phyloP scores from a whole-genome alignment of 371 early-diverging fungal species.

The Mucor sp. region DNA sequence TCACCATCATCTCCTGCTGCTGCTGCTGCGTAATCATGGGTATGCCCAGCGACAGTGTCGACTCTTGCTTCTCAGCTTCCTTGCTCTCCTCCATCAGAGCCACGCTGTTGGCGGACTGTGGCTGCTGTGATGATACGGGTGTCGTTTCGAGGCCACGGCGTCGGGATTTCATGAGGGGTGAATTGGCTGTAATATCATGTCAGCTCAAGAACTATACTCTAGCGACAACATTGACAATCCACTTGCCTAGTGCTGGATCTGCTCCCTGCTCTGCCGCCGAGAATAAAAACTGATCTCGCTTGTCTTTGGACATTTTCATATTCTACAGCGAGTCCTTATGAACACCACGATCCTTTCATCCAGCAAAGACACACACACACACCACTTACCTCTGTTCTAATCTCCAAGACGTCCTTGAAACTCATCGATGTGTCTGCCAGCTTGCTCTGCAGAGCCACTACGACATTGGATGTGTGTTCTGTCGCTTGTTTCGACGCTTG shows the following conservation, averaged over 20 bases:
- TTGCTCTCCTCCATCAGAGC: neutral
- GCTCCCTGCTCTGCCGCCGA: conserved; percentile 40
- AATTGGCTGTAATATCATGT: conserved; percentile 46
- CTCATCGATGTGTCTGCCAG: conserved; percentile 86
- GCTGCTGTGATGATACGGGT: conserved; percentile 22
- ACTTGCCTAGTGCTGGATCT: conserved; percentile 35
- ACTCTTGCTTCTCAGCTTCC: conserved; percentile 25
- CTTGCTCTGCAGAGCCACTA: conserved; percentile 87
- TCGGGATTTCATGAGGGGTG: conserved; percentile 61
- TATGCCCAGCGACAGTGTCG: conserved; percentile 44
- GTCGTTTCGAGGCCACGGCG: conserved; percentile 29
- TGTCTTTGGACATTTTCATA: conserved; percentile 74
- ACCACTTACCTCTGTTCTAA: conserved; percentile 59
- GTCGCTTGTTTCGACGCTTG: conserved; percentile 71
- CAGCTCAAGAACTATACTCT: too few relatives aligned
- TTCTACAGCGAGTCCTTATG: conserved; percentile 41
- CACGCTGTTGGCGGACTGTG: conserved; percentile 16
- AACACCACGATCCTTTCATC: neutral
- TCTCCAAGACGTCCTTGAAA: conserved; percentile 93
- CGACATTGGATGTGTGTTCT: conserved; percentile 93
- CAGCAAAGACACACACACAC: neutral
- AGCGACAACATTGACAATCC: too few relatives aligned
- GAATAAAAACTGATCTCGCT: conserved; percentile 64
- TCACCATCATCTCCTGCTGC: conserved; percentile 51
- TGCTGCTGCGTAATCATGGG: conserved; percentile 54